A percentile compares a stretch with the other conserved stretches of the same genome.
These are phyloP conservation scores for Pyrenochaeta sp. DNA, from an alignment of 2,329 filamentous ascomycete species.

Conservation along the genomic window DNA sequence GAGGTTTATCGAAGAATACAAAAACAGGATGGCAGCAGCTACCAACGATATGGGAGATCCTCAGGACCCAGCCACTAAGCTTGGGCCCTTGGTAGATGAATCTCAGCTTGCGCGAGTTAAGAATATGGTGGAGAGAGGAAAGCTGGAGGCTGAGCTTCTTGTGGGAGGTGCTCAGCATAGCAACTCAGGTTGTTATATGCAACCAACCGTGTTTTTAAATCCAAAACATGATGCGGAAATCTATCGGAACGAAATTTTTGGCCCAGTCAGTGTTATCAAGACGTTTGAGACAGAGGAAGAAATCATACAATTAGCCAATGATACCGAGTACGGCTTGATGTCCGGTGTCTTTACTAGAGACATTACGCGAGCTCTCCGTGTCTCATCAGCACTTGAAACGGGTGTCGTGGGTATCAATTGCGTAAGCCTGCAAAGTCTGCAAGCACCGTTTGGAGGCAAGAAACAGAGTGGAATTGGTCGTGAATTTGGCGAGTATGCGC, in stretches of 20 bases:
- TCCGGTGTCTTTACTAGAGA: slow-evolving; percentile 52
- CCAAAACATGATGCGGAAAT: background rate
- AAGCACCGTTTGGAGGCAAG: slow-evolving; percentile 59
- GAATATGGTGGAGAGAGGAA: background rate
- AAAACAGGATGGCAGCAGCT: slow-evolving; percentile 42
- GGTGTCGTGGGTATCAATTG: slow-evolving; percentile 48
- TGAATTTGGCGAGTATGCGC: slow-evolving; percentile 59
- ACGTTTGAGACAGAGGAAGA: slow-evolving; percentile 27
- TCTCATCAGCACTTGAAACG: slow-evolving; percentile 43
- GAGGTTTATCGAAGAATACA: slow-evolving; percentile 48
- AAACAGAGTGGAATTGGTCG: slow-evolving; percentile 62
- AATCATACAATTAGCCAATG: slow-evolving; percentile 48
- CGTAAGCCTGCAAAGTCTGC: slow-evolving; percentile 47
- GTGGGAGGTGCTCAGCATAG: slow-evolving; percentile 11
- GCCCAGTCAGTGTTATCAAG: slow-evolving; percentile 25
- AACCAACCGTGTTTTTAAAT: slow-evolving; percentile 37
- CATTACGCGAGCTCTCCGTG: slow-evolving; percentile 46
- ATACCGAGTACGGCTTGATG: slow-evolving; percentile 50
- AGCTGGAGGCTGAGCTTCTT: background rate
- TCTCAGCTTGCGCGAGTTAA: background rate
- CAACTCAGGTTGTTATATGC: slow-evolving; percentile 13
- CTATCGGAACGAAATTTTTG: slow-evolving; percentile 33
- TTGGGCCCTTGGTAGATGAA: background rate
- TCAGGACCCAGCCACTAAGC: background rate
- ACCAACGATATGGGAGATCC: slow-evolving; percentile 28